Conservation (phyloP, 345 rosid species). For the Heritiera littoralis region DNA sequence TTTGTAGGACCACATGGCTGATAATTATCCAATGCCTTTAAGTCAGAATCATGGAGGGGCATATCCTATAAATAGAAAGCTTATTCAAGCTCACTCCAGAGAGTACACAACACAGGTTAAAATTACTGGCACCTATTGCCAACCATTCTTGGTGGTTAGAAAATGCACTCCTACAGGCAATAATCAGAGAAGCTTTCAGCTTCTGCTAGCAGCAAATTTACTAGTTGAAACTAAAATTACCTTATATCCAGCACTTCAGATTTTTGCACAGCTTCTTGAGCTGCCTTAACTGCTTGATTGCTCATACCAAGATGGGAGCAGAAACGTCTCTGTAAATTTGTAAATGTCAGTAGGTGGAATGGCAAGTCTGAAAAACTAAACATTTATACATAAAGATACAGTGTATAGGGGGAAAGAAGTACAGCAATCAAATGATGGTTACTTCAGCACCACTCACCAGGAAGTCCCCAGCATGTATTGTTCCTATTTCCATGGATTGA, state of each 20-base stretch:
- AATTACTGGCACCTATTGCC: not conserved
- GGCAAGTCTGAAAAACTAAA: not conserved
- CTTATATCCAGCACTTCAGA: conserved; percentile 24
- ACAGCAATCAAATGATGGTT: not conserved
- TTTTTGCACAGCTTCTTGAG: conserved; percentile 25
- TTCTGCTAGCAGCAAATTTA: not conserved
- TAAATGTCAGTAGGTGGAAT: conserved; percentile 1
- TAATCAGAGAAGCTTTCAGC: not conserved
- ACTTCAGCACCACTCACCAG: conserved; percentile 17
- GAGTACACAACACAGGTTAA: not conserved
- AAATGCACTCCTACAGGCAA: not conserved
- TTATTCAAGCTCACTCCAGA: not conserved
- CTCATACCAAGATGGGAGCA: conserved; percentile 27
- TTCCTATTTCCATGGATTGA: conserved; percentile 50
- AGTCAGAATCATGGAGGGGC: not conserved
- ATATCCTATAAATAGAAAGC: not conserved
- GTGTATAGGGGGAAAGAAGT: not conserved
- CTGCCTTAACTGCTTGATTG: conserved; percentile 25
- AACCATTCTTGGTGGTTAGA: not conserved
- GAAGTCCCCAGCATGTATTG: conserved; percentile 31
- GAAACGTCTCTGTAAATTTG: conserved; percentile 21
- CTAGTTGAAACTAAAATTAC: not conserved
- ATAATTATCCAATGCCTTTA: not conserved
- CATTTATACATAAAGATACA: not conserved
- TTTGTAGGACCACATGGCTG: not conserved